phyloP scores from a whole-genome alignment of 495 filamentous ascomycete species.

The Neurospora sp. region DNA sequence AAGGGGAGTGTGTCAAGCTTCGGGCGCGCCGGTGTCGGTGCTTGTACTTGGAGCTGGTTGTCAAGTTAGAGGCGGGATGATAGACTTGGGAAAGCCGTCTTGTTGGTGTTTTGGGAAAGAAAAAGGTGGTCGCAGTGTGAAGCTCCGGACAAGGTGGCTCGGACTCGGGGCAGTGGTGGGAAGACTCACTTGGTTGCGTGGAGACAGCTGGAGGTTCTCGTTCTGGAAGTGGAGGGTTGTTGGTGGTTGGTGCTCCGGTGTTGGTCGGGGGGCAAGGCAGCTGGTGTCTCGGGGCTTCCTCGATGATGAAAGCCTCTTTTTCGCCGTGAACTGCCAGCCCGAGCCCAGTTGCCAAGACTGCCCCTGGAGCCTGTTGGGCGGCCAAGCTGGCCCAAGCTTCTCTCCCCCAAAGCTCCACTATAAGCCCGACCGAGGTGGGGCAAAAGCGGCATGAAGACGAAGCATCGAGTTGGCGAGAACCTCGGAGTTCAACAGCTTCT shows the following conservation, averaged over 20 bases:
- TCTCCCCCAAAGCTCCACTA: not conserved
- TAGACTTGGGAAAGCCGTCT: not conserved
- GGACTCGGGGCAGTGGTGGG: not conserved
- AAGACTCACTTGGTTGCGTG: constrained; percentile 12
- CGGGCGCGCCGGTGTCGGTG: not conserved
- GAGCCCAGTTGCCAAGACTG: not conserved
- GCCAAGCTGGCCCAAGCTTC: constrained; percentile 23
- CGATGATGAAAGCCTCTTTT: constrained; percentile 18
- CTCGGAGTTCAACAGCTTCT: not conserved
- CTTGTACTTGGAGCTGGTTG: not conserved
- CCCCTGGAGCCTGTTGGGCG: constrained; percentile 4
- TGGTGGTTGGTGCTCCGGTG: constrained; percentile 13
- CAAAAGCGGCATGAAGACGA: not conserved
- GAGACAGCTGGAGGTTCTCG: constrained; percentile 6
- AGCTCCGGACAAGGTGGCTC: constrained; percentile 1
- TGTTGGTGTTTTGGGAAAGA: constrained; percentile 7
- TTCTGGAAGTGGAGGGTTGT: constrained; percentile 15
- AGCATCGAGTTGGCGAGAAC: not conserved
- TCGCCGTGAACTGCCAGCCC: not conserved
- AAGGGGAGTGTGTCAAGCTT: not conserved
- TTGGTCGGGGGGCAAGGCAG: constrained; percentile 11
- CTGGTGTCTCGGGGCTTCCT: constrained; percentile 2
- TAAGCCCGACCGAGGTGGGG: not conserved
- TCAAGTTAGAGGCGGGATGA: not conserved
- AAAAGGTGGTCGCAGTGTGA: constrained; percentile 1